These are phyloP conservation scores for Claviceps sp. DNA, from an alignment of 2,329 filamentous ascomycete genomes.

Conservation along the genomic window DNA sequence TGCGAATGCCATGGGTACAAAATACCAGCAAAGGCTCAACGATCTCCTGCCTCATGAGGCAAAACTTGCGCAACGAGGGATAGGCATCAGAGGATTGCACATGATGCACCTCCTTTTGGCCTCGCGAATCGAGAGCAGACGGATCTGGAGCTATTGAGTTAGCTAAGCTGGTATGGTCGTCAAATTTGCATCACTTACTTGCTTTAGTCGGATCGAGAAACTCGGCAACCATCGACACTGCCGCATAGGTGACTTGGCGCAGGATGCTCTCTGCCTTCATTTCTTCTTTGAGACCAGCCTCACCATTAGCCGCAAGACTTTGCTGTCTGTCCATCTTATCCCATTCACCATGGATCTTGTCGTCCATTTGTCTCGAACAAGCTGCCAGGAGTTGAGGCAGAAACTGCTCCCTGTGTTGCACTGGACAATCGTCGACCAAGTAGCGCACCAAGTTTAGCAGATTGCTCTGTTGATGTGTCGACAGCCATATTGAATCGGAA, in stretches of 20 bases:
- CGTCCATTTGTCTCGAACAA: conserved; percentile 75
- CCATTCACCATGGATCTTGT: conserved; percentile 83
- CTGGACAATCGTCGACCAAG: conserved; percentile 83
- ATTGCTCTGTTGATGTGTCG: conserved; percentile 88
- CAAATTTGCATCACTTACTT: conserved; percentile 31
- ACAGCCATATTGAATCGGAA: conserved; percentile 66
- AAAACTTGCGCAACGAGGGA: conserved; percentile 64
- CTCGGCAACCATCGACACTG: conserved; percentile 81
- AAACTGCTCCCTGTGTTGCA: conserved; percentile 63
- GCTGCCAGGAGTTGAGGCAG: conserved; percentile 70
- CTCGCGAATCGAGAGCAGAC: background rate
- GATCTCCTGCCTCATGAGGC: conserved; percentile 62
- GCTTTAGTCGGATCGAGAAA: conserved; percentile 64
- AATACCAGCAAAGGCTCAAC: conserved; percentile 85
- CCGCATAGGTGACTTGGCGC: conserved; percentile 80
- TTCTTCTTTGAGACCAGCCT: conserved; percentile 73
- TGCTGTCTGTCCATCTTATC: conserved; percentile 55
- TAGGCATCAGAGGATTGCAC: conserved; percentile 18
- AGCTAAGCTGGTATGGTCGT: background rate
- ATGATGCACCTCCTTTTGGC: background rate
- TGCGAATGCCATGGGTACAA: conserved; percentile 77
- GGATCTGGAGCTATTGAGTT: conserved; percentile 1
- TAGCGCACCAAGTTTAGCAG: conserved; percentile 78
- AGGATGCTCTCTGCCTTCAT: conserved; percentile 98
- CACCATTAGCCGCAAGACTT: conserved; percentile 49